Percentiles rank a stretch among this genome's conserved stretches.
Evolutionary conservation across 768 basidiomycete genomes (phyloP).

Genomic region (Rhodotorula sphaerocarpa): DNA sequence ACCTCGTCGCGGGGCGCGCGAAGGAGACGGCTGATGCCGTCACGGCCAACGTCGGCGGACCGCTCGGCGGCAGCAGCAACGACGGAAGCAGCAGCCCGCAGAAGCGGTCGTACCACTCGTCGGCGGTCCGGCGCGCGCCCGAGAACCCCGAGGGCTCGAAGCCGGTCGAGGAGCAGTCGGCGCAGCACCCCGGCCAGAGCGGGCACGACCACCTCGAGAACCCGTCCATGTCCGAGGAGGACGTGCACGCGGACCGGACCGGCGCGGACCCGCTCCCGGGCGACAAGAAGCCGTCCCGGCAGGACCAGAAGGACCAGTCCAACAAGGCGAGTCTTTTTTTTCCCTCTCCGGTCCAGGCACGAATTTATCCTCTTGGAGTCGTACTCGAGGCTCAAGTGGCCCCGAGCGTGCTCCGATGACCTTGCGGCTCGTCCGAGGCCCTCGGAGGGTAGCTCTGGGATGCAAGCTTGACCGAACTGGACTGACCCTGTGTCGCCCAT

Average conservation of each 20-base stretch:
- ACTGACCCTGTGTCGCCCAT: no score
- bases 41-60: conserved; percentile 10
- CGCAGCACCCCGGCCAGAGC: conserved; percentile 17
- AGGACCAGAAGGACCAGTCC: conserved; percentile 5
- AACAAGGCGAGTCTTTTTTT: neutral
- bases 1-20: neutral
- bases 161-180: neutral
- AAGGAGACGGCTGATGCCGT: conserved; percentile 2
- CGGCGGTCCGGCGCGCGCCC: neutral
- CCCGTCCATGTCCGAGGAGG: conserved; percentile 14
- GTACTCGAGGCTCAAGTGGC: no score
- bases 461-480: no score
- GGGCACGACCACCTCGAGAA: conserved; percentile 28
- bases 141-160: no score
- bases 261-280: conserved; percentile 16
- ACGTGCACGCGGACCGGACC: conserved; percentile 18
- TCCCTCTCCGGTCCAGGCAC: no score
- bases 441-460: no score
- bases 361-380: no score
- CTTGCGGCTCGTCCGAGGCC: no score
- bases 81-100: no score
- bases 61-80: no score
- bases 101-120: conserved; percentile 7
- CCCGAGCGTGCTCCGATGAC: no score
- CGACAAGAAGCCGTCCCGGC: conserved; percentile 1